Base-by-base conservation (phyloP, 352 stramenopile species). In the Globisporangium perplexum region DNA sequence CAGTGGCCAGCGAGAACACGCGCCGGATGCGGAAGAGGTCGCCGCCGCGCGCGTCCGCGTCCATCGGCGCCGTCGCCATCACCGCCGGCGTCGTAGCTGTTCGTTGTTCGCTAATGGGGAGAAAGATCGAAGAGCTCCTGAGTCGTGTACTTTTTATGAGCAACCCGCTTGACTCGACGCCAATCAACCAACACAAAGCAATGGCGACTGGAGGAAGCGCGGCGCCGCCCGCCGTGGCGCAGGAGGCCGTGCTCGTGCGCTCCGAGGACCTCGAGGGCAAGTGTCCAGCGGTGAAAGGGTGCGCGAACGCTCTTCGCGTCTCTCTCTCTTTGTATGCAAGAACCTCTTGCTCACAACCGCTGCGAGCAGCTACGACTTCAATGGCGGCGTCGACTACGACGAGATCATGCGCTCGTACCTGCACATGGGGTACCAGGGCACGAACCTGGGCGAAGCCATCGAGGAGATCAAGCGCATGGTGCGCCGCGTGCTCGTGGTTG, bases 401-500 rank as follows among this genome's bases (percentile, higher is more conserved):
- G 72, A 84, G 52, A 67, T 97, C 49, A 76, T 97, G 68, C 64
- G 81, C 55, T 64, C 76, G 33, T 96, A 96, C 64, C 46, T 72
- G 50, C 80, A 67, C 24, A 96, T 96, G 77, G 93, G 93, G 35
- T 98, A 97, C 68, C 93, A 98, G 75, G 96, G 95, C 43, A 99
- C 96, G 20, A 99, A 99, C 61, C 62, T 99, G 48, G 96, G 87
- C 47, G 71, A 95, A 35, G 97, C 97, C 11, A 93, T 99, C 41
- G 79, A 99, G 50, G 96, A 99, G 76, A 96, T 99, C 56, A 97
- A 98, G 63, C 78, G 94, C 53, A 99, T 99, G 98, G 75, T 93
- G 66, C 30, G 12, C 39, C 14, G 45, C 14, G 44, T 35, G 11
- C 11, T 24, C 22, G 23, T 17, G 14, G 8, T 38, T 8, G 18